These are phyloP conservation scores for Myriosclerotinia curreyana DNA, from an alignment of 2,329 filamentous ascomycete genomes.

Conservation along the genomic window DNA sequence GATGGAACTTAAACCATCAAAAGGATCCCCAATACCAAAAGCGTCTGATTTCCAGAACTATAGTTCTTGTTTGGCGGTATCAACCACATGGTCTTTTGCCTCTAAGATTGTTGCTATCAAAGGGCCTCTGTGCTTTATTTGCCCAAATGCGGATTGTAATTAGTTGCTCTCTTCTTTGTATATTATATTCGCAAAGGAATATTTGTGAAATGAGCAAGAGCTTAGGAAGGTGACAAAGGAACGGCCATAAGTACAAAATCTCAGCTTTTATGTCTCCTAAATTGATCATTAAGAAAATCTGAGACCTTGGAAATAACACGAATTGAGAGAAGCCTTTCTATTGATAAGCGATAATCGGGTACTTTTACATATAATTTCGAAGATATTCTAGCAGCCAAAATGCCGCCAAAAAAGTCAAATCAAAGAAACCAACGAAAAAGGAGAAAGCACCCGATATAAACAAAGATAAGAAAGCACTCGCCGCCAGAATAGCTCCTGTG, in stretches of 20 bases:
- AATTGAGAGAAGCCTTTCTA: neutral
- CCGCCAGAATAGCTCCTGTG: neutral
- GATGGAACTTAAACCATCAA: no score
- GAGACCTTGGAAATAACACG: neutral
- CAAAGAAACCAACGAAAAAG: neutral
- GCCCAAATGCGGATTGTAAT: neutral
- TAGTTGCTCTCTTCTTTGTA: neutral
- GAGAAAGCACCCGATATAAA: neutral
- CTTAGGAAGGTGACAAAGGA: neutral
- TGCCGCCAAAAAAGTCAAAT: neutral
- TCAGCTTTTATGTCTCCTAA: neutral
- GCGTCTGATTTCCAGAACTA: neutral
- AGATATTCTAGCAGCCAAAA: neutral
- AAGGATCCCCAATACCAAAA: neutral
- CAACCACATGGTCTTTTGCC: neutral
- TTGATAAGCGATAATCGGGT: neutral
- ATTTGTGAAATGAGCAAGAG: neutral
- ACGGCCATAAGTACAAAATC: neutral
- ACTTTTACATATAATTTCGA: neutral
- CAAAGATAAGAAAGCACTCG: neutral
- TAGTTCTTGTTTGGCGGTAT: neutral
- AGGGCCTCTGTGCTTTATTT: neutral
- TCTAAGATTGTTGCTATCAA: neutral
- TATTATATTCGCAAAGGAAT: neutral
- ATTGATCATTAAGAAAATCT: neutral